Evolutionary conservation across 208 protist genomes (phyloP).

Genomic region (Balamuthia mandrillaris): DNA sequence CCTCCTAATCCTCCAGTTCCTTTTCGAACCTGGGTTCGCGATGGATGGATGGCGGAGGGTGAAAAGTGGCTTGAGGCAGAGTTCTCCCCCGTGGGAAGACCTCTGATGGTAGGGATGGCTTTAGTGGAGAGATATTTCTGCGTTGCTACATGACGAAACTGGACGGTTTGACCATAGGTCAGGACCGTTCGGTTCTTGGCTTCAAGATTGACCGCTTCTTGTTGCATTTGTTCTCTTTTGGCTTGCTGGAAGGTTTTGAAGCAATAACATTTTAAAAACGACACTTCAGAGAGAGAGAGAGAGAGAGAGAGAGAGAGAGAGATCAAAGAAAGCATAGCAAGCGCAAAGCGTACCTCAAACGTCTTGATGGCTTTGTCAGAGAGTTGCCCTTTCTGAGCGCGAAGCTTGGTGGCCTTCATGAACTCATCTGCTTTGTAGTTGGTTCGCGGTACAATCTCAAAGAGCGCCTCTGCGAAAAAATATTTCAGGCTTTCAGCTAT

Average conservation of each 20-base stretch:
- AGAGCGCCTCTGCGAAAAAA: constrained; percentile 5
- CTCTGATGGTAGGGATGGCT: too few species aligned
- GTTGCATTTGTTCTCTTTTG: neutral
- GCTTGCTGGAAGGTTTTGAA: neutral
- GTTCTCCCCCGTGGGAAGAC: too few species aligned
- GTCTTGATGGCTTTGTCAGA: neutral
- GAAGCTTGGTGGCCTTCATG: neutral
- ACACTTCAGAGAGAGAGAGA: neutral
- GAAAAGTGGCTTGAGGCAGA: too few species aligned
- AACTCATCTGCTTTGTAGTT: neutral
- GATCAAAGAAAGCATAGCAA: neutral
- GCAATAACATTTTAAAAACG: neutral
- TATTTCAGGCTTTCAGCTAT: too few species aligned
- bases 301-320: neutral
- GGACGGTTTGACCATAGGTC: constrained; percentile 30
- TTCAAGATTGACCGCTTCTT: constrained; percentile 6
- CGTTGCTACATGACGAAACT: constrained; percentile 5
- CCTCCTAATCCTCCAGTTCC: too few species aligned
- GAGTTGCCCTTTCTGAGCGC: neutral
- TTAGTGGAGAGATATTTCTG: constrained; percentile 17
- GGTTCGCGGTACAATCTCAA: constrained; percentile 27
- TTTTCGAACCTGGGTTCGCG: too few species aligned
- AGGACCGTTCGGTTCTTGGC: constrained; percentile 12
- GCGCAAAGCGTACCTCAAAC: neutral
- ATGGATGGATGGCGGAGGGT: too few species aligned